Evolutionary conservation across 352 stramenopile species (phyloP).

Genomic region (Phytopythium kandeliae): DNA sequence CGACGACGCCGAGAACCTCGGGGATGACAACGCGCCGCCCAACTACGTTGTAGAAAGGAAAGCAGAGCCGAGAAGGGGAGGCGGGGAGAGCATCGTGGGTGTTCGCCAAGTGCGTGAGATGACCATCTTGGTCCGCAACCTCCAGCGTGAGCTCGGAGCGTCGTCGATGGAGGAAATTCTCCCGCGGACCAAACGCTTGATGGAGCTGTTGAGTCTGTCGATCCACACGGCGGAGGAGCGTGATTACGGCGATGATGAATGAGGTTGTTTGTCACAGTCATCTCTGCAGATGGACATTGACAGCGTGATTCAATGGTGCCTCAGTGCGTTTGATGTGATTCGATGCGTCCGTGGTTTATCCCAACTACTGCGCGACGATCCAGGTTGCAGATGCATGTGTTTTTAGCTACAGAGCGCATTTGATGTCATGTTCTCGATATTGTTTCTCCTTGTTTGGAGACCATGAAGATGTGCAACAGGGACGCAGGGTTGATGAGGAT

Average conservation of each 20-base stretch:
- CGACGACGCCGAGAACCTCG: slow-evolving; percentile 11
- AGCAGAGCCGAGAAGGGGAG: slow-evolving; percentile 5
- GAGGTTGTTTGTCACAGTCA: not conserved
- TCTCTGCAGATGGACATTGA: not conserved
- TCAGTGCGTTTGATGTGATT: not conserved
- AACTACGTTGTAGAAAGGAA: slow-evolving; percentile 69
- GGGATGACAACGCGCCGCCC: slow-evolving; percentile 7
- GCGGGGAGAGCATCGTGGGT: slow-evolving; percentile 29
- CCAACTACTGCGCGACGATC: not conserved
- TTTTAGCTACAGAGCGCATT: too few relatives aligned
- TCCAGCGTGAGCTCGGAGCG: slow-evolving; percentile 76
- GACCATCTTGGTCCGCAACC: slow-evolving; percentile 56
- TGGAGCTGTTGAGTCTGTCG: slow-evolving; percentile 75
- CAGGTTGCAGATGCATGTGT: too few relatives aligned
- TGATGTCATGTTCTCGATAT: too few relatives aligned
- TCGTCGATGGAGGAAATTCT: slow-evolving; percentile 71
- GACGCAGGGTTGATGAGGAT: slow-evolving; percentile 34
- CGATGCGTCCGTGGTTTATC: not conserved
- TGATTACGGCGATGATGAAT: slow-evolving; percentile 5
- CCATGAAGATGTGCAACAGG: slow-evolving; percentile 30
- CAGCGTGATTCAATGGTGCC: not conserved
- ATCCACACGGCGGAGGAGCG: slow-evolving; percentile 34
- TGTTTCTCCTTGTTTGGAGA: slow-evolving; percentile 7
- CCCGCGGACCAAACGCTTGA: slow-evolving; percentile 66
- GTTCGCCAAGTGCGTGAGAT: slow-evolving; percentile 73